Evolutionary conservation across 495 filamentous ascomycete species (phyloP), one percentile per base, ranked within the genome.

Genomic region (Neurospora sp.): DNA sequence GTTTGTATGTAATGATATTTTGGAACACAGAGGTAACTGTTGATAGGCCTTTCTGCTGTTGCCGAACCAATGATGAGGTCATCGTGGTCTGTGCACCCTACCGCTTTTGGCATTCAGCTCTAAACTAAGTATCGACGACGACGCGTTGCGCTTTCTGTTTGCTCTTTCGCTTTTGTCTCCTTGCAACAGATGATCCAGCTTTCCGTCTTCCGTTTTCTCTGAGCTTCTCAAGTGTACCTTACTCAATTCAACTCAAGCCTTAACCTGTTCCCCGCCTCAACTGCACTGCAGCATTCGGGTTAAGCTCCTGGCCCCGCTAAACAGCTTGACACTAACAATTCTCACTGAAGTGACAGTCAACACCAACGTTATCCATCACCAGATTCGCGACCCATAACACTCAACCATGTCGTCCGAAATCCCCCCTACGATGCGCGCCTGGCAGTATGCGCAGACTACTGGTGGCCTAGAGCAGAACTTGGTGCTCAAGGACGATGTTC

Each of bases 381-480:
- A 37, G 41, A 47, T n/a, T 31, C 22, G 9, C 41, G 39, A 40
- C 14, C 31, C 20, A 37, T 59, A 16, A 16, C 6, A 39, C 18
- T n/a, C 27, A 35, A 35, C 38, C 35, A 74, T 72, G 71, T n/a
- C 71, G 22, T 69, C 72, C 5, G 53, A 35, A 18, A 47, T 71
- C 18, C 82, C 79, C 6, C 47, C 79, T 73, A 83, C 81, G 61
- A 92, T 92, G 89, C 83, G 82, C 75, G 88, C 87, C 44, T 92
- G 90, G 89, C 84, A 90, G 42, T 92, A 87, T 82, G 79, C 73
- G 68, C 78, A 75, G 74, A 82, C 86, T n/a, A 65, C 73, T 14
- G 80, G 80, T 53, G 84, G 85, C 59, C 80, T 93, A 6, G 86
- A 89, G 61, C 85, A 87, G n/a, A 89, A 87, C 78, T 81, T 92